Percentiles rank a stretch among this genome's conserved stretches.
phyloP scores from a whole-genome alignment of 495 filamentous ascomycete species.

The Aspergillus baeticus region DNA sequence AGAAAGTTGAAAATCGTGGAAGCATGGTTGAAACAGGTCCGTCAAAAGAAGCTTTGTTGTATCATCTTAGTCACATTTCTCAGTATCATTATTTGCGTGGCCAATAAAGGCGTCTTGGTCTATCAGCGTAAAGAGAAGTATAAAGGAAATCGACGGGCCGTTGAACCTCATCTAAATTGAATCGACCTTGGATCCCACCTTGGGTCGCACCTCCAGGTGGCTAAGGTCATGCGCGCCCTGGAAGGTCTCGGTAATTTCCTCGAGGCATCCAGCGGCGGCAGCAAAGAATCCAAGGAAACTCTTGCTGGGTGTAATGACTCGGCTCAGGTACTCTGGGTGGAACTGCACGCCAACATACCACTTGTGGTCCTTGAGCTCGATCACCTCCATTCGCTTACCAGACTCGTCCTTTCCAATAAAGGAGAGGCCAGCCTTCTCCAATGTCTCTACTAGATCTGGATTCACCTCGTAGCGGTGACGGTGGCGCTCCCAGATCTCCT shows the following conservation, averaged over 20 bases:
- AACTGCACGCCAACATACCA: constrained; percentile 91
- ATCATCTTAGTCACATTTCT: not conserved
- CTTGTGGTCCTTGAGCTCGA: constrained; percentile 86
- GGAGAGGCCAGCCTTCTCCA: constrained; percentile 36
- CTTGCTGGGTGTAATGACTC: constrained; percentile 71
- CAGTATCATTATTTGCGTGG: not conserved
- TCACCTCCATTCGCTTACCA: constrained; percentile 84
- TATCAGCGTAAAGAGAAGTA: constrained; percentile 1
- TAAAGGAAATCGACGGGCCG: not conserved
- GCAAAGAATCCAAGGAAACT: constrained; percentile 88
- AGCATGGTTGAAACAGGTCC: no score
- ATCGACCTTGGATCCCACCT: not conserved
- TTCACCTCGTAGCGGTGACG: constrained; percentile 51
- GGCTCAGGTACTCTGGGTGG: constrained; percentile 78
- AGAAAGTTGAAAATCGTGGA: no score
- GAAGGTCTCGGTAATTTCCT: constrained; percentile 38
- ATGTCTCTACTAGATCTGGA: constrained; percentile 32
- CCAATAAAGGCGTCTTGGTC: not conserved
- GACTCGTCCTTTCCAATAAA: constrained; percentile 76
- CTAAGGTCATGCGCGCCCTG: constrained; percentile 13
- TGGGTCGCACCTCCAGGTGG: constrained; percentile 6
- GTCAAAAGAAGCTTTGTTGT: not conserved
- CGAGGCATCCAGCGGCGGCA: constrained; percentile 63
- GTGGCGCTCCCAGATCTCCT: constrained; percentile 49
- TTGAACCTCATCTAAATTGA: not conserved